Base-by-base conservation (phyloP, 345 rosid genomes). In the Trapa bicornis region DNA sequence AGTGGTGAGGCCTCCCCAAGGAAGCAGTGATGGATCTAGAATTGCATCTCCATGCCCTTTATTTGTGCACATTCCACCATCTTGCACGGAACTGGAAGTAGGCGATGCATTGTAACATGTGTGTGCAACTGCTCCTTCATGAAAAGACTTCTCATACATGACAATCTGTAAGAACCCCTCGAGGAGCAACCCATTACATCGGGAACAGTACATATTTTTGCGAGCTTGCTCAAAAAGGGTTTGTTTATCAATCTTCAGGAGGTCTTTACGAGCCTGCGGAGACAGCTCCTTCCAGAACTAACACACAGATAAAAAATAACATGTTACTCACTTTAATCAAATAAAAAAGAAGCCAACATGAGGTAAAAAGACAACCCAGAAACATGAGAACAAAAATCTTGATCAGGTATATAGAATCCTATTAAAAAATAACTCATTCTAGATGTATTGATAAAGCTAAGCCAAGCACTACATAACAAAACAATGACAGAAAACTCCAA, bases 1-100 rank as follows among this genome's bases (percentile, higher is more conserved):
- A 17, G 91, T 82, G 36, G 85, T 84, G 64, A 94, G 82, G 74
- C 99, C 97, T 66, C 99, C 99, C 99, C 99, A 94, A 37, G 88
- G 92, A 75, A 88, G 96, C 56, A 81, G 79, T 70, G 88, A 77
- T 42, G 96, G 97, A 76, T 85, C 91, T 69, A 82, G 96, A 76
- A 79, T 73, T 61, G 80, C 90, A 73, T 83, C 89, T 71, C 70
- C 75, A 74, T 70, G 76, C 72, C 78, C 86, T 64, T 70, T 83
- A 48, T 75, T 65, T 57, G 73, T 53, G 75, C 60, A 65, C 43
- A 67, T 69, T 57, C 74, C 85, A 80, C 80, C 62, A 58, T 78
- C 80, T 66, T 42, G 76, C 45, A 71, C 78, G 79, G 48, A 67
- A 75, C 75, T 84, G 0, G 79, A 70, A 72, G 78, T 72, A 69